phyloP scores from a whole-genome alignment of 805 yeast genomes.

The Barnettozyma populi region DNA sequence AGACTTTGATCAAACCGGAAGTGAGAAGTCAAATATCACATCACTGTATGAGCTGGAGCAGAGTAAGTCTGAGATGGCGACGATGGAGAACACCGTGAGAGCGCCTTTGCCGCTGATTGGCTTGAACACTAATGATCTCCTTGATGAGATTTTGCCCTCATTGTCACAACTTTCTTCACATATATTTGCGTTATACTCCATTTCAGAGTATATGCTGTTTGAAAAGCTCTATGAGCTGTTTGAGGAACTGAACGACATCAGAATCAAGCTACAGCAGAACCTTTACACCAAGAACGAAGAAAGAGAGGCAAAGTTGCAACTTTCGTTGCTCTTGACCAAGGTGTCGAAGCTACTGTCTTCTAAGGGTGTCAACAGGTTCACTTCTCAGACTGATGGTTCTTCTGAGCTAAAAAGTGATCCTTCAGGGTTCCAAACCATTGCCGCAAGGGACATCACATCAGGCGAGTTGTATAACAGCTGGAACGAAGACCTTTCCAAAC shows the following conservation, averaged over 20 bases:
- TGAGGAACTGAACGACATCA: slow-evolving; percentile 50
- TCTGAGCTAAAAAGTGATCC: slow-evolving; percentile 37
- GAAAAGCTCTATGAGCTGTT: slow-evolving; percentile 49
- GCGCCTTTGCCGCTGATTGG: slow-evolving; percentile 55
- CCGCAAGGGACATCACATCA: slow-evolving; percentile 54
- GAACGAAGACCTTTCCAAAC: slow-evolving; percentile 19
- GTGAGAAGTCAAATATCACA: not conserved
- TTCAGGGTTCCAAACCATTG: slow-evolving; percentile 61
- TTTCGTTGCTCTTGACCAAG: slow-evolving; percentile 48
- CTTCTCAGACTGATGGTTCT: slow-evolving; percentile 18
- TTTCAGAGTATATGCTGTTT: slow-evolving; percentile 62
- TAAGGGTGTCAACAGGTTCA: slow-evolving; percentile 31
- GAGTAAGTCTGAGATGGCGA: not conserved
- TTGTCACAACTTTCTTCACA: slow-evolving; percentile 55
- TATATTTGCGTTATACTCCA: slow-evolving; percentile 63
- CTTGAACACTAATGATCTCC: slow-evolving; percentile 37
- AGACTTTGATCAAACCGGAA: slow-evolving; percentile 21
- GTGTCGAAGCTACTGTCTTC: slow-evolving; percentile 56
- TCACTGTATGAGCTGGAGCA: not conserved
- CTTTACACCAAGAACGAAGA: slow-evolving; percentile 52
- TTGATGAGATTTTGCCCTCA: slow-evolving; percentile 54
- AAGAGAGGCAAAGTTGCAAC: slow-evolving; percentile 41
- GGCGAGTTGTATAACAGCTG: slow-evolving; percentile 49
- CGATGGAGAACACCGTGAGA: slow-evolving; percentile 14
- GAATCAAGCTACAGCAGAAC: slow-evolving; percentile 46